A percentile compares a stretch with the other conserved stretches of the same genome.
phyloP scores from a whole-genome alignment of 805 yeast genomes.

The Kuraishia borneana region DNA sequence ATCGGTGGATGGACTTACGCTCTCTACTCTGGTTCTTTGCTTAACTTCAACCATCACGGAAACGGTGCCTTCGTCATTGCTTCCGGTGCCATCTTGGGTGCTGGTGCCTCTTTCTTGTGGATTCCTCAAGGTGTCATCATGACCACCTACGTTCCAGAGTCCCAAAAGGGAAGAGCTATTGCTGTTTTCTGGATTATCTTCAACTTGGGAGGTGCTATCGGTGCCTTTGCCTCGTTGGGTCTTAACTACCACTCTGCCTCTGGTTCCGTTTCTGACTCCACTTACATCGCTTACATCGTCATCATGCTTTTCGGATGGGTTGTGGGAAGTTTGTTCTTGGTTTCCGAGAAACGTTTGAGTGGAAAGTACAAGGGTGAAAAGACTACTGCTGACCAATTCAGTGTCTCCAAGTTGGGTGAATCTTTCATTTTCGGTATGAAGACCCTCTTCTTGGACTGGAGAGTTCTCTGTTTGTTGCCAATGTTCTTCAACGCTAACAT shows the following conservation, averaged over 20 bases:
- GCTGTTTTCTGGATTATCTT: constrained; percentile 47
- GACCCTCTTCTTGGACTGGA: background rate
- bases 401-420: constrained; percentile 16
- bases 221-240: constrained; percentile 41
- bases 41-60: constrained; percentile 29
- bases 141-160: constrained; percentile 40
- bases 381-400: constrained; percentile 23
- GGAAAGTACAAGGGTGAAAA: constrained; percentile 8
- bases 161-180: constrained; percentile 35
- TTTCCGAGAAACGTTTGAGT: constrained; percentile 20
- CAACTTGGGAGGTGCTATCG: constrained; percentile 48
- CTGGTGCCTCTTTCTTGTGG: constrained; percentile 43
- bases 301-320: constrained; percentile 31
- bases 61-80: constrained; percentile 39
- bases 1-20: constrained; percentile 19
- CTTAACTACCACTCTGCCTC: constrained; percentile 28
- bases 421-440: constrained; percentile 21
- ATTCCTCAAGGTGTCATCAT: constrained; percentile 45
- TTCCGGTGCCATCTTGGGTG: constrained; percentile 43
- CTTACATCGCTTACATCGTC: constrained; percentile 38
- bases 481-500: constrained; percentile 55
- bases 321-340: constrained; percentile 27
- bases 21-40: constrained; percentile 36
- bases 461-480: constrained; percentile 34
- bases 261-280: constrained; percentile 29